Evolutionary conservation across 352 stramenopile genomes (phyloP), one percentile per base, ranked within the genome.

Genomic region (Elongisporangium undulatum): DNA sequence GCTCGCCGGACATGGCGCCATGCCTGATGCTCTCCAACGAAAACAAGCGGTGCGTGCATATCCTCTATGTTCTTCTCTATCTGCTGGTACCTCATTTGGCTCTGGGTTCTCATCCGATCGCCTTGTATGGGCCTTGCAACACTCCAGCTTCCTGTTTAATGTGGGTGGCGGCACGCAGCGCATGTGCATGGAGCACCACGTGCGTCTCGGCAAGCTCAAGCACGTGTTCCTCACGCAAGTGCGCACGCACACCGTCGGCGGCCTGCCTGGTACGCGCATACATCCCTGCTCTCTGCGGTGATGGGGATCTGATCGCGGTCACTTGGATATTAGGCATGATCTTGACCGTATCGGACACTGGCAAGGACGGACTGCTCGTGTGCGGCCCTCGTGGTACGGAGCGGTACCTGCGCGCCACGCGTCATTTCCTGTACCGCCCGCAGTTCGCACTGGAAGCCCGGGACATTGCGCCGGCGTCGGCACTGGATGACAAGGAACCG

Each of bases 121-220:
- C 13, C 29, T 41, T 41, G 29, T 41, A 41, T 41, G 29, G 9
- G 9, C 29, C 13, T 9, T 4, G 5, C 29, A 41, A 41, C 29
- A 8, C 29, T n/a, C 3, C 61, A 91, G 82, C n/a, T 93, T 95
- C 63, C 61, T 97, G 20, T 96, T 97, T 62, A 95, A 97, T 57
- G 89, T 94, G 12, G 86, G 89, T 23, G 90, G 96, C 66, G 90
- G 90, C 60, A 94, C 75, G 8, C 90, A 97, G 64, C 77, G 90
- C 23, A 74, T 97, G 67, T 96, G 85, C 70, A 97, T 96, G 85
- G 90, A 97, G 74, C 90, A 97, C 72, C 83, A 93, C 68, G 77
- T 96, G 61, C 84, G 88, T 16, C 67, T 97, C 15, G 79, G 71
- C 6, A 96, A 96, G 67, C 62, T 96, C 23, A 72, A 87, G 56